These are phyloP conservation scores for Cyclostephanos tholiformis DNA, from an alignment of 108 stramenopile genomes.

Conservation along the genomic window DNA sequence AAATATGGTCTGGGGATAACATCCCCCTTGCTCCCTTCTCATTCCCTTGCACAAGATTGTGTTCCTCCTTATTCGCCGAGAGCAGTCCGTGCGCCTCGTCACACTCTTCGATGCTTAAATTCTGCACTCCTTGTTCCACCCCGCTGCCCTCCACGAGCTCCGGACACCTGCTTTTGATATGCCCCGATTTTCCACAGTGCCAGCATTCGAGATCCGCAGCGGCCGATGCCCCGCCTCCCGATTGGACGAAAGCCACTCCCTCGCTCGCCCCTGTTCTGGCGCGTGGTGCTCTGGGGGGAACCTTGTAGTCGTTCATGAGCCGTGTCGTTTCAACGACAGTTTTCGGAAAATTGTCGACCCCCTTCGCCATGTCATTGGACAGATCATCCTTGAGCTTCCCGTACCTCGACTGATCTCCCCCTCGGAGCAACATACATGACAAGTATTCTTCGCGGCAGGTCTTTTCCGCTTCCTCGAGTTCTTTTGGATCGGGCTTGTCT, in stretches of 20 bases:
- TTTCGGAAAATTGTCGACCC: not conserved
- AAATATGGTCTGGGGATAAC: not conserved
- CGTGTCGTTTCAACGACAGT: not conserved
- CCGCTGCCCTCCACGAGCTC: too few relatives aligned
- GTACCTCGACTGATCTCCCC: not conserved
- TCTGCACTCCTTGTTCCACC: not conserved
- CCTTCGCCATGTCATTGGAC: constrained; percentile 1
- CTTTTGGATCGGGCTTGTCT: too few relatives aligned
- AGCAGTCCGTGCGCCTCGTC: not conserved
- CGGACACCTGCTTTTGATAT: too few relatives aligned
- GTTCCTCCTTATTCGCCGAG: not conserved
- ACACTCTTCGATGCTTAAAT: not conserved
- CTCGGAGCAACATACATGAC: not conserved
- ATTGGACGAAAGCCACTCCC: not conserved
- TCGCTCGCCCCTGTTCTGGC: not conserved
- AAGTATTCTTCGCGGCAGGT: not conserved
- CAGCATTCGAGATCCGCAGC: too few relatives aligned
- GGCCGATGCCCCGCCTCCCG: not conserved
- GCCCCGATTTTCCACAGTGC: too few relatives aligned
- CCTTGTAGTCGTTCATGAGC: not conserved
- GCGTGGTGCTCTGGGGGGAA: not conserved
- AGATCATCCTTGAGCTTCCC: not conserved
- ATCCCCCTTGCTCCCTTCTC: not conserved
- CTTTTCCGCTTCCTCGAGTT: not conserved
- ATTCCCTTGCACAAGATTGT: too few relatives aligned